Evolutionary conservation across 257 asterid genomes (phyloP), one percentile per base, ranked within the genome.

Genomic region (Plantago ovata): DNA sequence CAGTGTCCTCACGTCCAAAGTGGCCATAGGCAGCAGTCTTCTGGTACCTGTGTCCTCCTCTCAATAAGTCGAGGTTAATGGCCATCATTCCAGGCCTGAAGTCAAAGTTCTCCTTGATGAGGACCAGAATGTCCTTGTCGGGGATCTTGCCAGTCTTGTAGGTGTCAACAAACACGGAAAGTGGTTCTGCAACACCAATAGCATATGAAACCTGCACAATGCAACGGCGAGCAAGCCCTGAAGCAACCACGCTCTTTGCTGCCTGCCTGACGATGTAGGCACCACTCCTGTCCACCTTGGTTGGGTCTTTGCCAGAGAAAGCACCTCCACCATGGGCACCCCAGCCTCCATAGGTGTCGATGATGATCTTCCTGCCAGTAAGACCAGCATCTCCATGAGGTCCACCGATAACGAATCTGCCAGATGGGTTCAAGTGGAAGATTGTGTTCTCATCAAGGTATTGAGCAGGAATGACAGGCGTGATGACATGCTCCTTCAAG

Each of bases 261-360:
- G 96, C 96, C 69, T 88, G 96, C 73, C 96, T 81, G 22, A 85
- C 95, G 57, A 88, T 68, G 53, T 88, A 84, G 1, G 96, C 96
- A 40, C 96, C 96, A 46, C 96, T 87, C 75, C 96, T 84, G 46
- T 87, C 96, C 77, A 87, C 96, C 84, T 87, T 87, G 9, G 96
- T 87, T 0, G 96, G 96, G 20, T 87, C 96, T 65, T 87, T 87
- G 40, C 96, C 96, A 10, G 94, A 87, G 75, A 87, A 87, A 28
- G 96, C 96, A 61, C 96, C 96, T 1, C 96, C 96, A 28, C 96
- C 96, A 1, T 87, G 96, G 28, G 96, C 96, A 24, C 96, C 96
- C 96, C 96, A 87, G 20, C 96, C 96, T 21, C 96, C 96, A 6
- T 87, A 87, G 19, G 96, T 87, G 69, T 87, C 96, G 1, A 87